Percentiles rank a stretch among this genome's conserved stretches.
phyloP scores from a whole-genome alignment of 2,329 filamentous ascomycete species.

The Lasiodiplodia sp. region DNA sequence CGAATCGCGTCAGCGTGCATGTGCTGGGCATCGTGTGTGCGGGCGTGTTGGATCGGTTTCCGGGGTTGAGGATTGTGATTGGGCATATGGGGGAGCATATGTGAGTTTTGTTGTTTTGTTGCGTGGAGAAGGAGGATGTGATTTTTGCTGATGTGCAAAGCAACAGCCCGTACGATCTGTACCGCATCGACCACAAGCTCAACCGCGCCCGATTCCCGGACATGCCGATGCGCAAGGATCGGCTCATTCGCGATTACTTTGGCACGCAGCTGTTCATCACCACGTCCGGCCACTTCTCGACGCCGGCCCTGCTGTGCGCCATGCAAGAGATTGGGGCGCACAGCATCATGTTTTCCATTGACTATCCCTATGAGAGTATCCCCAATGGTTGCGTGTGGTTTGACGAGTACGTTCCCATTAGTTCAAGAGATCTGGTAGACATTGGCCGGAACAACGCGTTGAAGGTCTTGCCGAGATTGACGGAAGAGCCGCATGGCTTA shows the following conservation, averaged over 20 bases:
- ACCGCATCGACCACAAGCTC: conserved; percentile 56
- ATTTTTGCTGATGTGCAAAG: background rate
- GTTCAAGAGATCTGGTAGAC: conserved; percentile 46
- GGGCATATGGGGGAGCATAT: conserved; percentile 59
- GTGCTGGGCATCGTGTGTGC: conserved; percentile 60
- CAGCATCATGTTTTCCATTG: conserved; percentile 61
- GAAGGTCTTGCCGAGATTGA: conserved; percentile 43
- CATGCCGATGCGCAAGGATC: conserved; percentile 53
- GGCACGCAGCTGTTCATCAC: conserved; percentile 64
- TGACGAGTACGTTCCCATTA: conserved; percentile 48
- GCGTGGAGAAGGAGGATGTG: background rate
- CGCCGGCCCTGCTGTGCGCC: conserved; percentile 59
- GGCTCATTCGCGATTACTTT: conserved; percentile 63
- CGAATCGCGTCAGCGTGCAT: conserved; percentile 65
- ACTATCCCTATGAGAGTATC: conserved; percentile 61
- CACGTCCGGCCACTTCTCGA: conserved; percentile 64
- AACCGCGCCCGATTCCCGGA: conserved; percentile 48
- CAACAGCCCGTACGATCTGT: conserved; percentile 54
- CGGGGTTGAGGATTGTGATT: conserved; percentile 56
- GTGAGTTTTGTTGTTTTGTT: background rate
- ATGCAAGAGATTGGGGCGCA: conserved; percentile 59
- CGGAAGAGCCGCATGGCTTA: background rate
- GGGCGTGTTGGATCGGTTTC: conserved; percentile 58
- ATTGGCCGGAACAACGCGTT: conserved; percentile 57
- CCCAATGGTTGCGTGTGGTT: conserved; percentile 54